These are phyloP conservation scores for Lizonia empirigonia DNA, from an alignment of 2,329 filamentous ascomycete genomes.

Conservation along the genomic window DNA sequence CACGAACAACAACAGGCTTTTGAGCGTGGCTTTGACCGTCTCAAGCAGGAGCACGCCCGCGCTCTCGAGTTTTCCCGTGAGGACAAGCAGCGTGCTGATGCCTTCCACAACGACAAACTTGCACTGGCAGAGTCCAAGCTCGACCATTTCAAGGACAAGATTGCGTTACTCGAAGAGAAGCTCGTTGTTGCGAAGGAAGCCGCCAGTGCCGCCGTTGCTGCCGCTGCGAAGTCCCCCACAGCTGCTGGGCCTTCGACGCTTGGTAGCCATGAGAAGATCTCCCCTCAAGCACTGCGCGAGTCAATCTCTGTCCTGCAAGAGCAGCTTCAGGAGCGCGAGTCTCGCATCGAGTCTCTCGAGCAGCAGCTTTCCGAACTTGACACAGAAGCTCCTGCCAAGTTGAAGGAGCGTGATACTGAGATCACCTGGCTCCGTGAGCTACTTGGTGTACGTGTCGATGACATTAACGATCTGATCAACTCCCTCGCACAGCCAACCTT, in stretches of 20 bases:
- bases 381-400: slow-evolving; percentile 77
- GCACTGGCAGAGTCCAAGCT: slow-evolving; percentile 82
- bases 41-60: slow-evolving; percentile 63
- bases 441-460: slow-evolving; percentile 85
- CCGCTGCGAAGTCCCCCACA: slow-evolving; percentile 58
- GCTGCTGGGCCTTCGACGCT: slow-evolving; percentile 42
- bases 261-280: slow-evolving; percentile 79
- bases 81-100: slow-evolving; percentile 79
- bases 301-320: slow-evolving; percentile 96
- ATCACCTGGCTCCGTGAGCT: slow-evolving; percentile 95
- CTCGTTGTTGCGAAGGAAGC: slow-evolving; percentile 88
- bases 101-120: slow-evolving; percentile 79
- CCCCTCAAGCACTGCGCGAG: slow-evolving; percentile 90
- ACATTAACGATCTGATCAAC: slow-evolving; percentile 88
- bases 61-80: slow-evolving; percentile 75
- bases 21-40: slow-evolving; percentile 46
- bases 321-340: slow-evolving; percentile 92
- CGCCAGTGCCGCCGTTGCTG: slow-evolving; percentile 81
- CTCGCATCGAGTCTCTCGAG: slow-evolving; percentile 86
- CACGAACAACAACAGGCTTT: slow-evolving; percentile 56
- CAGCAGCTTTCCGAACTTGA: slow-evolving; percentile 71
- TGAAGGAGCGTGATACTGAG: slow-evolving; percentile 91
- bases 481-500: slow-evolving; percentile 76
- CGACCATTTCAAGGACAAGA: slow-evolving; percentile 83
- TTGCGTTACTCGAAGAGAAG: slow-evolving; percentile 85